These are phyloP conservation scores for Plasmopara viticola DNA, from an alignment of 352 stramenopile species.

Conservation along the genomic window DNA sequence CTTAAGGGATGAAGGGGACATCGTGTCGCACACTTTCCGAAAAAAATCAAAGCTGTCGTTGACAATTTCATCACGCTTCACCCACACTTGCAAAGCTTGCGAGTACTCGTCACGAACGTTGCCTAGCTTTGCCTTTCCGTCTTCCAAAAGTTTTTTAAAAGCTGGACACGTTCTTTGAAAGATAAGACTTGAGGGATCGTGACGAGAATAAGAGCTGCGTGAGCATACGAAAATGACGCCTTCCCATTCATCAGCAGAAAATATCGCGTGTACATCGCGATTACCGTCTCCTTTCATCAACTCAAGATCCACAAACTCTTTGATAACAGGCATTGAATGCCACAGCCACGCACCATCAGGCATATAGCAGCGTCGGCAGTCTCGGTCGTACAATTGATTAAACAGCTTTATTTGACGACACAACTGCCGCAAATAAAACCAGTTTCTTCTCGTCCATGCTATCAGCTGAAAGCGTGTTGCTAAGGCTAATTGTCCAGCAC, in stretches of 20 bases:
- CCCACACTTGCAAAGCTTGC: constrained; percentile 43
- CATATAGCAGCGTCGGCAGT: constrained; percentile 49
- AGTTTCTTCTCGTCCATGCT: constrained; percentile 23
- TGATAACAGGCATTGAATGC: constrained; percentile 59
- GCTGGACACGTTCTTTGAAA: constrained; percentile 64
- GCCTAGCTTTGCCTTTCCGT: constrained; percentile 44
- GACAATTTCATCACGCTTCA: constrained; percentile 84
- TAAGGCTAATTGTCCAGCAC: constrained; percentile 45
- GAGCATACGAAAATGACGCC: constrained; percentile 28
- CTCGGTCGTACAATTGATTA: constrained; percentile 74
- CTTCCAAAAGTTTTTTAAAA: constrained; percentile 65
- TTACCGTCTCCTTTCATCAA: constrained; percentile 52
- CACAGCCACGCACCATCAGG: constrained; percentile 51
- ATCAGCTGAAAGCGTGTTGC: constrained; percentile 11
- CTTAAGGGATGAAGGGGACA: constrained; percentile 73
- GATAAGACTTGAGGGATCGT: constrained; percentile 78
- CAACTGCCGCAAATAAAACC: constrained; percentile 39
- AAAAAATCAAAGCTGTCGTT: constrained; percentile 87
- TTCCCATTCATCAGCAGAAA: constrained; percentile 37
- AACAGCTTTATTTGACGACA: constrained; percentile 68
- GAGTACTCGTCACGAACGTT: constrained; percentile 57
- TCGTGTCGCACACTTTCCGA: constrained; percentile 38
- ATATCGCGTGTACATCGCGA: constrained; percentile 38
- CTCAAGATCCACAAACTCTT: constrained; percentile 56
- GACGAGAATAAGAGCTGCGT: constrained; percentile 51